Conservation (phyloP, 306 rosid species). For the Hippophae gyantsensis region DNA sequence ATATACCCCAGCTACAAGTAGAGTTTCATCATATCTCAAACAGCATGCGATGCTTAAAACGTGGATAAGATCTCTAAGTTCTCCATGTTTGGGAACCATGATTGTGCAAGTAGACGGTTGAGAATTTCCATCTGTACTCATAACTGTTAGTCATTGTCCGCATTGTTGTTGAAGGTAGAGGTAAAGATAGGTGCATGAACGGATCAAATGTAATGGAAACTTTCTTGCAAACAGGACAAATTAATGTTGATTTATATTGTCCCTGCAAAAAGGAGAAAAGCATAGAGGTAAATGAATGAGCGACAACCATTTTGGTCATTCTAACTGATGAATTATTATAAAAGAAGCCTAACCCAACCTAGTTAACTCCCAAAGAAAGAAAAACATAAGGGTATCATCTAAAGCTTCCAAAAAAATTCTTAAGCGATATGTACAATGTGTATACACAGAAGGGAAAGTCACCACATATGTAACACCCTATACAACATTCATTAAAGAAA, state of each 20-base stretch:
- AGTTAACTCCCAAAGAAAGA: slow-evolving; percentile 1
- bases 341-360: too few species aligned
- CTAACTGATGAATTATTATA: background rate
- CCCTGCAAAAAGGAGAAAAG: slow-evolving; percentile 58
- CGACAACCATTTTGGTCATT: background rate
- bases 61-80: slow-evolving; percentile 64
- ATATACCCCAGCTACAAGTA: slow-evolving; percentile 83
- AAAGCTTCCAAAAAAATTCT: too few species aligned
- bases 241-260: slow-evolving; percentile 96
- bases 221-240: slow-evolving; percentile 90
- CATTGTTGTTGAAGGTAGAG: slow-evolving; percentile 85
- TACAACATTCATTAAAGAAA: background rate
- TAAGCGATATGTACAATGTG: too few species aligned
- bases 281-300: background rate
- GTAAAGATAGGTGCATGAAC: slow-evolving; percentile 93
- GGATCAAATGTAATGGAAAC: slow-evolving; percentile 97
- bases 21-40: slow-evolving; percentile 63
- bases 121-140: slow-evolving; percentile 49
- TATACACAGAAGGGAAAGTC: too few species aligned
- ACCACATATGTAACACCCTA: too few species aligned
- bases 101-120: slow-evolving; percentile 48
- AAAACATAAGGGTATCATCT: too few species aligned
- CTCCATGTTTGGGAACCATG: slow-evolving; percentile 80
- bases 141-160: slow-evolving; percentile 89
- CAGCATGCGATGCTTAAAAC: slow-evolving; percentile 63